Conservation (phyloP, 169 alveolate genomes). For the Plasmodium blacklocki region DNA sequence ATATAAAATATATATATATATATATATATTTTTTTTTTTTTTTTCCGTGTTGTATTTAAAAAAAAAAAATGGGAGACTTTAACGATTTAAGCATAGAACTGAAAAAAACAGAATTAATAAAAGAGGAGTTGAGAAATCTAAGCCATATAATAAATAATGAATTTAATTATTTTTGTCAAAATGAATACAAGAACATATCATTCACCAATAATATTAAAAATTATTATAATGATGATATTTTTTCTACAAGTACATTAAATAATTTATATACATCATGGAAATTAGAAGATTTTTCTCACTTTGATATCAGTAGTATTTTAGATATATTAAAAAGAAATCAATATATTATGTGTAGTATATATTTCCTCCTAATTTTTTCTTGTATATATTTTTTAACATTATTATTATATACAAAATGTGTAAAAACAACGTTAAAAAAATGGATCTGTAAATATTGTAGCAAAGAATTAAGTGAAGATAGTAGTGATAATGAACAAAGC, state of each 20-base stretch:
- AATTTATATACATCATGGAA: conserved; percentile 43
- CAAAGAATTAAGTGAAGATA: neutral
- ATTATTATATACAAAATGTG: conserved; percentile 27
- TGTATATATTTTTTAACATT: conserved; percentile 12
- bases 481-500: conserved; percentile 3
- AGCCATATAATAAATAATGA: neutral
- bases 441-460: neutral
- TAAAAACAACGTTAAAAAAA: conserved; percentile 7
- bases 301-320: neutral
- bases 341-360: conserved; percentile 19
- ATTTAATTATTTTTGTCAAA: conserved; percentile 23
- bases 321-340: conserved; percentile 29
- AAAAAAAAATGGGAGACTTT: conserved; percentile 17
- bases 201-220: neutral
- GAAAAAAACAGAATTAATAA: conserved; percentile 20
- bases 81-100: conserved; percentile 15
- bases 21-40: neutral
- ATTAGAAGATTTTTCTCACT: conserved; percentile 31
- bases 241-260: conserved; percentile 11
- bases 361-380: conserved; percentile 16
- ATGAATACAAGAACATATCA: too few species aligned
- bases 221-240: neutral
- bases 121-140: conserved; percentile 3
- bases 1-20: neutral
- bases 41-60: neutral